Conservation (phyloP, 495 filamentous ascomycete genomes). For the Lophiostoma macrostomum region DNA sequence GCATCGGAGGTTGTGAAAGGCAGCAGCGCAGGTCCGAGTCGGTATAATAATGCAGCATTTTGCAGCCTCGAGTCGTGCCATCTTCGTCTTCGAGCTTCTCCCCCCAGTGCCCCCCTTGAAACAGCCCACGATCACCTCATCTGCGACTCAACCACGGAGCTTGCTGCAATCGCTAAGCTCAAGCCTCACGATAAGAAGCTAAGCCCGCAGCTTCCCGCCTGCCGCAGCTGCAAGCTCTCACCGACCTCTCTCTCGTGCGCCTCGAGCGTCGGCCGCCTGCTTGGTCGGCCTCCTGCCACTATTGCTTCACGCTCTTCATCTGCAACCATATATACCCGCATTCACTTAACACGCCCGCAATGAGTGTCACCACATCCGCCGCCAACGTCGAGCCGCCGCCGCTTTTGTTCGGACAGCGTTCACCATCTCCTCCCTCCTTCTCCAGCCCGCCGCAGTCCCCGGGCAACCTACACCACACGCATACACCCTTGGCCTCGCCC, state of each 20-base stretch:
- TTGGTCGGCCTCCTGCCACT: not conserved
- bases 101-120: constrained; percentile 8
- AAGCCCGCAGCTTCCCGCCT: too few species aligned
- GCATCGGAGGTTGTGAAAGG: too few species aligned
- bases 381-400: constrained; percentile 33
- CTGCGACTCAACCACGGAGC: too few species aligned
- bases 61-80: too few species aligned
- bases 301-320: not conserved
- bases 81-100: too few species aligned
- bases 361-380: too few species aligned
- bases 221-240: not conserved
- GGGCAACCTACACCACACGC: constrained; percentile 22
- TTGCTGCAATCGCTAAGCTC: not conserved
- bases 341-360: constrained; percentile 8
- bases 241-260: not conserved
- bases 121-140: constrained; percentile 20
- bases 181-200: constrained; percentile 11
- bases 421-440: constrained; percentile 26
- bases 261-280: not conserved
- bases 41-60: too few species aligned
- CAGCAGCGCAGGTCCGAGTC: too few species aligned
- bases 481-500: constrained; percentile 22
- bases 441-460: constrained; percentile 26
- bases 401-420: constrained; percentile 29
- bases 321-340: constrained; percentile 7